phyloP scores from a whole-genome alignment of 768 basidiomycete species.

The Chalciporus piperatus region DNA sequence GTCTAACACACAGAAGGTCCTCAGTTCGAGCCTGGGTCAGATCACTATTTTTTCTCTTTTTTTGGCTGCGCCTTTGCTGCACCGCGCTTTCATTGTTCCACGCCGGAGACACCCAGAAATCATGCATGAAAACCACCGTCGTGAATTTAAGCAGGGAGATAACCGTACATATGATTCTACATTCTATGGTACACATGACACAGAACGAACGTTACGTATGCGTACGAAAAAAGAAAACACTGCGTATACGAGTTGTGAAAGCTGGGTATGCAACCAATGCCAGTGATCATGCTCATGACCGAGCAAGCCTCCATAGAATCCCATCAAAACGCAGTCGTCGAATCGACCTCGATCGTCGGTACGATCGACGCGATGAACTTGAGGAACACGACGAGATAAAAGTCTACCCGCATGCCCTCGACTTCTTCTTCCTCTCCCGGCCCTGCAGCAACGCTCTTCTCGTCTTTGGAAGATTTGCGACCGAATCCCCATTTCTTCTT shows the following conservation, averaged over 20 bases:
- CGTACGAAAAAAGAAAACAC: neutral
- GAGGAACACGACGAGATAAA: constrained; percentile 97
- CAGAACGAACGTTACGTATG: neutral
- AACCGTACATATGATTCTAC: constrained; percentile 23
- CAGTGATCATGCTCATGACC: neutral
- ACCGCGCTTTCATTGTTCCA: too few species aligned
- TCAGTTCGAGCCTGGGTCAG: constrained; percentile 64
- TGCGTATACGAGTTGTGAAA: neutral
- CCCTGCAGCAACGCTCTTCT: constrained; percentile 32
- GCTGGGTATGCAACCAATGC: constrained; percentile 11
- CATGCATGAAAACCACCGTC: neutral
- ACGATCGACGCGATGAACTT: constrained; percentile 99
- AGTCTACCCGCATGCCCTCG: constrained; percentile 95
- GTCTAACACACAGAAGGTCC: constrained; percentile 78
- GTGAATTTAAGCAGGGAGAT: constrained; percentile 17
- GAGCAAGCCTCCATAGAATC: constrained; percentile 2
- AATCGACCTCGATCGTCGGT: constrained; percentile 98
- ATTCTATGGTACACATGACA: constrained; percentile 20
- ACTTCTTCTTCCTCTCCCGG: constrained; percentile 51
- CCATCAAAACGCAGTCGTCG: constrained; percentile 69
- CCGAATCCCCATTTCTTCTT: constrained; percentile 88
- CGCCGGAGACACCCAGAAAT: too few species aligned
- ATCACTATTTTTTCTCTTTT: constrained; percentile 12
- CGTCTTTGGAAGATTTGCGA: constrained; percentile 62
- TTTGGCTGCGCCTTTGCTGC: neutral